These are phyloP conservation scores for Goffeauzyma gilvescens DNA, from an alignment of 768 basidiomycete genomes.

Conservation along the genomic window DNA sequence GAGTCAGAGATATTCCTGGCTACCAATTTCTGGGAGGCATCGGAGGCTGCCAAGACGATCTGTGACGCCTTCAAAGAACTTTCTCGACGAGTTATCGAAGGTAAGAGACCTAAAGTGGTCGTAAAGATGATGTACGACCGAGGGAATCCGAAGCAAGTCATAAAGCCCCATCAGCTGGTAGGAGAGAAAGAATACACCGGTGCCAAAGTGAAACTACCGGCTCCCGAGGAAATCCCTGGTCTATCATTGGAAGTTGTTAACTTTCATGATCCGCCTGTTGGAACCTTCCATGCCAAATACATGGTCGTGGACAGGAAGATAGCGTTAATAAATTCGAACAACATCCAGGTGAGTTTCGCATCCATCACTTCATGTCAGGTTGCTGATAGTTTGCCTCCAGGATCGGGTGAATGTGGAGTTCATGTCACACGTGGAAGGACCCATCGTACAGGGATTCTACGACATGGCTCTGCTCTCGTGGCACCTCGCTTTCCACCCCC, in stretches of 20 bases:
- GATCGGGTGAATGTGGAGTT: constrained; percentile 31
- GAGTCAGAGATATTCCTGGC: constrained; percentile 18
- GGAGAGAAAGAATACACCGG: constrained; percentile 16
- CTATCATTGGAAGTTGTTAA: constrained; percentile 15
- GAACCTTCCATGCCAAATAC: constrained; percentile 52
- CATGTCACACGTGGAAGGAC: constrained; percentile 51
- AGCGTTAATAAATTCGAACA: constrained; percentile 45
- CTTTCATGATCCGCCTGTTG: constrained; percentile 37
- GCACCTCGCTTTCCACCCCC: constrained; percentile 27
- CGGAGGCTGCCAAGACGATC: constrained; percentile 13
- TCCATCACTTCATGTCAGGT: constrained; percentile 23
- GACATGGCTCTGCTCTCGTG: constrained; percentile 47
- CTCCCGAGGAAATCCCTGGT: constrained; percentile 15
- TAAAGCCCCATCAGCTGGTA: constrained; percentile 16
- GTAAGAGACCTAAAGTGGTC: constrained; percentile 12
- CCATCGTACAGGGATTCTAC: constrained; percentile 47
- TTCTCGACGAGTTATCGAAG: constrained; percentile 13
- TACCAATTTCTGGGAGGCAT: constrained; percentile 21
- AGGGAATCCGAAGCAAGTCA: constrained; percentile 16
- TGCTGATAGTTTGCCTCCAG: not conserved
- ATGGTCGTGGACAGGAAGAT: constrained; percentile 46
- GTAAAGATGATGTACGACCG: constrained; percentile 21
- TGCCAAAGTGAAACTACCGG: constrained; percentile 17
- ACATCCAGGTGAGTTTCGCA: constrained; percentile 43
- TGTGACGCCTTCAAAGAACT: constrained; percentile 17